Conservation (phyloP, 2,329 filamentous ascomycete genomes). For the Diaporthe amygdali region DNA sequence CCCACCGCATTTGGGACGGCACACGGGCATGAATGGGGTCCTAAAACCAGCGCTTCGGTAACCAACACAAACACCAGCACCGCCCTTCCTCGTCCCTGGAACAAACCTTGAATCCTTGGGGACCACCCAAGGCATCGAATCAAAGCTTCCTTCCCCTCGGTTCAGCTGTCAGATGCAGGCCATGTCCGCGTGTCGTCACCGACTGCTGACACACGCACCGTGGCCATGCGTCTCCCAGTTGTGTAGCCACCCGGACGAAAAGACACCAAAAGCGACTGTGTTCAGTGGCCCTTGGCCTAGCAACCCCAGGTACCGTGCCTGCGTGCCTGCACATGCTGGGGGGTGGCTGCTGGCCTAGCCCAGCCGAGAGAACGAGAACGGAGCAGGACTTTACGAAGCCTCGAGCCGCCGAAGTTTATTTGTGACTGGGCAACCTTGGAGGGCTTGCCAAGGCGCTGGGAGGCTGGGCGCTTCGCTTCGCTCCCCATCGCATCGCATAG, state of each 20-base stretch:
- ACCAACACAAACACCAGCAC: slow-evolving; percentile 3
- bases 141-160: slow-evolving; percentile 10
- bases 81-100: background rate
- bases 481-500: background rate
- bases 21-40: slow-evolving; percentile 9
- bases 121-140: slow-evolving; percentile 5
- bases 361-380: background rate
- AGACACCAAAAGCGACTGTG: no score
- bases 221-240: no score
- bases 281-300: background rate
- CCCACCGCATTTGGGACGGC: slow-evolving; percentile 7
- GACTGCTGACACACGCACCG: background rate
- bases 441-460: background rate
- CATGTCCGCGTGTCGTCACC: background rate
- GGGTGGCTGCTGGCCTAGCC: background rate
- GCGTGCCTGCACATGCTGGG: background rate
- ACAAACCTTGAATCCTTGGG: background rate
- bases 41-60: slow-evolving; percentile 19
- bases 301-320: background rate
- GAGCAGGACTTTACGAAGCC: background rate
- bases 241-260: no score
- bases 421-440: background rate
- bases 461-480: slow-evolving; percentile 9
- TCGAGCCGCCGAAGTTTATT: slow-evolving; percentile 13
- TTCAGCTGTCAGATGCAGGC: background rate